Evolutionary conservation across 2,329 filamentous ascomycete species (phyloP).

Genomic region (Monosporascus sp.): DNA sequence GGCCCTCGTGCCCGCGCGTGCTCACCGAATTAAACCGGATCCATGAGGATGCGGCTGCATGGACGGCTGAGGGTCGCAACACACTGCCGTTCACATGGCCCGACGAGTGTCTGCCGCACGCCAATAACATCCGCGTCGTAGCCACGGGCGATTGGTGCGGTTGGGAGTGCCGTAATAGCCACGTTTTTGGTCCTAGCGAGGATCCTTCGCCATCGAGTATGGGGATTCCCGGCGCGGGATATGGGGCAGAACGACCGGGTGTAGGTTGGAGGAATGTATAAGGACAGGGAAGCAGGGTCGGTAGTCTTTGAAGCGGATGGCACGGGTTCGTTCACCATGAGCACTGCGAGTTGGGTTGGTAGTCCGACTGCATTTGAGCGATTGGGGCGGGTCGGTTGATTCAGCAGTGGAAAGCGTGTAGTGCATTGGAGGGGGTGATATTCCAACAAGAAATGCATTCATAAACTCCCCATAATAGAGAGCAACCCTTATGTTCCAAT

Average conservation of each 20-base stretch:
- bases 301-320: too few relatives aligned
- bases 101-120: slow-evolving; percentile 12
- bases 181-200: neutral
- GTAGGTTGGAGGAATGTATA: slow-evolving; percentile 14
- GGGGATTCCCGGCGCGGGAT: slow-evolving; percentile 14
- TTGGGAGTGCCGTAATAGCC: slow-evolving; percentile 22
- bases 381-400: too few relatives aligned
- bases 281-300: too few relatives aligned
- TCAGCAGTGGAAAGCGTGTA: too few relatives aligned
- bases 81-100: slow-evolving; percentile 14
- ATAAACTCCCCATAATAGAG: too few relatives aligned
- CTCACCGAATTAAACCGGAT: slow-evolving; percentile 14
- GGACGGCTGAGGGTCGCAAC: slow-evolving; percentile 1
- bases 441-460: too few relatives aligned
- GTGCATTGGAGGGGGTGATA: too few relatives aligned
- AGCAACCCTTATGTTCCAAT: too few relatives aligned
- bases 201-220: neutral
- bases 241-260: slow-evolving; percentile 12
- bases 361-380: too few relatives aligned
- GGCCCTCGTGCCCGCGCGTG: slow-evolving; percentile 15
- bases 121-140: slow-evolving; percentile 9
- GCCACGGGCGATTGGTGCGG: slow-evolving; percentile 18
- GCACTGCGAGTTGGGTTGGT: too few relatives aligned
- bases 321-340: too few relatives aligned
- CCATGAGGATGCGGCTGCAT: slow-evolving; percentile 11